Conservation (phyloP, 2,329 filamentous ascomycete species). For the Pseudogymnoascus sp. region DNA sequence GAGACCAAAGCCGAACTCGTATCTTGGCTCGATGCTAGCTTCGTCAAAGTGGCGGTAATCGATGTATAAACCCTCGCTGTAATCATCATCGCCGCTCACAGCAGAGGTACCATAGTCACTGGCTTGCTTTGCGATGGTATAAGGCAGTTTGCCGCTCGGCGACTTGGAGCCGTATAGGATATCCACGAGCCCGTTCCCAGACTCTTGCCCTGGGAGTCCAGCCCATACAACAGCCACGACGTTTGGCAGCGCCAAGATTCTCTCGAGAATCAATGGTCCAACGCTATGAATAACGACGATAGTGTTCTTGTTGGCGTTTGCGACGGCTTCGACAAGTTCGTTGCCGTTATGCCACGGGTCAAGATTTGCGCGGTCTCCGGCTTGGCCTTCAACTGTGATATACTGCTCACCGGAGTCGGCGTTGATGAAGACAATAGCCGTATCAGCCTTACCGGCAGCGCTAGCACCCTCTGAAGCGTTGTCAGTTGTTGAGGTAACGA, state of each 20-base stretch:
- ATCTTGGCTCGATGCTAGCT: conserved; percentile 27
- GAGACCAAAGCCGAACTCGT: conserved; percentile 40
- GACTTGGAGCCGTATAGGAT: conserved; percentile 53
- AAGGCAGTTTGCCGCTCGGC: conserved; percentile 35
- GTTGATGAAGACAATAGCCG: conserved; percentile 62
- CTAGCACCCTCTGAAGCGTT: conserved; percentile 23
- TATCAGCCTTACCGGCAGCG: conserved; percentile 35
- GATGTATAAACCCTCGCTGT: conserved; percentile 39
- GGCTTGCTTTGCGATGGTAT: conserved; percentile 51
- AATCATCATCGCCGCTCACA: conserved; percentile 27
- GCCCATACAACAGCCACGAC: conserved; percentile 54
- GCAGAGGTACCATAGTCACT: conserved; percentile 37
- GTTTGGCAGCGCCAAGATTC: conserved; percentile 52
- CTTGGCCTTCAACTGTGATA: conserved; percentile 26
- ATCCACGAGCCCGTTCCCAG: conserved; percentile 51
- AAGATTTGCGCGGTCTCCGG: conserved; percentile 54
- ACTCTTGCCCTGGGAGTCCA: conserved; percentile 52
- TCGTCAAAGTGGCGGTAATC: conserved; percentile 47
- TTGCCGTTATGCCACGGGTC: conserved; percentile 49
- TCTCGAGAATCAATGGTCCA: conserved; percentile 49
- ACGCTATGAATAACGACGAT: conserved; percentile 58
- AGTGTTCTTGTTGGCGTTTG: conserved; percentile 49
- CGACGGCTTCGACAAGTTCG: conserved; percentile 46
- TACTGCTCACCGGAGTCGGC: conserved; percentile 66
- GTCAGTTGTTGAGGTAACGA: conserved; percentile 49